These are phyloP conservation scores for Alternaria triticina DNA, from an alignment of 2,329 filamentous ascomycete genomes.

Conservation along the genomic window DNA sequence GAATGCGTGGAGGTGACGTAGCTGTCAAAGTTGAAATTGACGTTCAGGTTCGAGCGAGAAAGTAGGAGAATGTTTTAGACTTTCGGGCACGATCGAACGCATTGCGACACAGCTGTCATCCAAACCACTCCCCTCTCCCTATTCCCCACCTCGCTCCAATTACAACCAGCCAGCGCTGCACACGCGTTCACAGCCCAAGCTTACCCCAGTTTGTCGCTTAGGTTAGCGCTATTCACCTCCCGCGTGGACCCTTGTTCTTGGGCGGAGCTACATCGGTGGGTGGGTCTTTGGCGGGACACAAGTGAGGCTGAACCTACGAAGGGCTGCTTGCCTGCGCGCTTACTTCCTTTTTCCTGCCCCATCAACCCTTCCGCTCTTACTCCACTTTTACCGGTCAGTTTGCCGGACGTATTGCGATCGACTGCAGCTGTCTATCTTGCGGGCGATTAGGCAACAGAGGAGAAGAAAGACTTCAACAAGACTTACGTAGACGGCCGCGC, in stretches of 20 bases:
- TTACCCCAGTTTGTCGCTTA: conserved; percentile 15
- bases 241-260: conserved; percentile 10
- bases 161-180: conserved; percentile 4
- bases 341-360: conserved; percentile 11
- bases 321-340: conserved; percentile 3
- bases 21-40: background rate
- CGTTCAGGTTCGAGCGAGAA: background rate
- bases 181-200: background rate
- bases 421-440: background rate
- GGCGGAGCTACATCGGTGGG: background rate
- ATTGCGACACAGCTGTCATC: background rate
- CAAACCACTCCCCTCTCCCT: background rate
- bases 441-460: background rate
- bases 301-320: conserved; percentile 20
- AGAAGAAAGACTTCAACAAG: background rate
- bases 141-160: background rate
- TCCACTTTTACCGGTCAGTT: conserved; percentile 17
- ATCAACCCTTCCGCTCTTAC: background rate
- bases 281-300: conserved; percentile 12
- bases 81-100: background rate
- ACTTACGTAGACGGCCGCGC: background rate
- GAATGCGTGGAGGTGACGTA: background rate
- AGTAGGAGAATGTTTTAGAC: background rate
- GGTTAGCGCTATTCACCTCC: conserved; percentile 1
- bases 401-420: background rate